These are phyloP conservation scores for Torrubiella hemipterigena DNA, from an alignment of 2,329 filamentous ascomycete species.

Conservation along the genomic window DNA sequence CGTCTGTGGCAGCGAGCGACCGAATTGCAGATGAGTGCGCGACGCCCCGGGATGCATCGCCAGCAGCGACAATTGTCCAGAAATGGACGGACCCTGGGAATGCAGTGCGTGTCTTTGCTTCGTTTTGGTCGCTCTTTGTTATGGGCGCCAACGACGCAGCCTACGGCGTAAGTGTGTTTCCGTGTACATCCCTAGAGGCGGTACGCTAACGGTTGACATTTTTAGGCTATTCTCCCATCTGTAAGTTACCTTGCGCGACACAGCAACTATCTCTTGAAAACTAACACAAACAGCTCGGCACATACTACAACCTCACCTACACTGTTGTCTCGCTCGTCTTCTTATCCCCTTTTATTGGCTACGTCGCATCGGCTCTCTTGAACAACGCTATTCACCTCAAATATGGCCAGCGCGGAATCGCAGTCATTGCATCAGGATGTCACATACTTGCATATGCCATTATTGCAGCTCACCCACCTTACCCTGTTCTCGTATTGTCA, in stretches of 20 bases:
- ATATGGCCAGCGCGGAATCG: constrained; percentile 29
- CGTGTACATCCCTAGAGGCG: too few species aligned
- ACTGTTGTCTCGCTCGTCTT: constrained; percentile 31
- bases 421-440: constrained; percentile 21
- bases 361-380: constrained; percentile 25
- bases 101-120: constrained; percentile 33
- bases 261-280: not conserved
- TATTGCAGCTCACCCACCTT: constrained; percentile 53
- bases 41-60: not conserved
- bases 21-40: constrained; percentile 4
- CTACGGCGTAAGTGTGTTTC: constrained; percentile 35
- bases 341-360: constrained; percentile 28
- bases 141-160: constrained; percentile 48
- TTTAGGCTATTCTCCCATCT: constrained; percentile 37
- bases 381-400: constrained; percentile 24
- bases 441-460: constrained; percentile 55
- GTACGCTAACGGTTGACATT: constrained; percentile 7
- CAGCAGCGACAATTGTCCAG: constrained; percentile 12
- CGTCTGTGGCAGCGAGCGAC: constrained; percentile 1
- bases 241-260: constrained; percentile 27
- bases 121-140: constrained; percentile 45
- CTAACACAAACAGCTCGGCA: constrained; percentile 10
- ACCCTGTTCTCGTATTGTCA: constrained; percentile 51
- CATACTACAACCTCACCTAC: constrained; percentile 28
- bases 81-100: constrained; percentile 40